Percentiles rank a stretch among this genome's conserved stretches.
Conservation (phyloP, 225 moss, liverwort and hornwort genomes). For the Bryoerythrophyllum caledonicum region DNA sequence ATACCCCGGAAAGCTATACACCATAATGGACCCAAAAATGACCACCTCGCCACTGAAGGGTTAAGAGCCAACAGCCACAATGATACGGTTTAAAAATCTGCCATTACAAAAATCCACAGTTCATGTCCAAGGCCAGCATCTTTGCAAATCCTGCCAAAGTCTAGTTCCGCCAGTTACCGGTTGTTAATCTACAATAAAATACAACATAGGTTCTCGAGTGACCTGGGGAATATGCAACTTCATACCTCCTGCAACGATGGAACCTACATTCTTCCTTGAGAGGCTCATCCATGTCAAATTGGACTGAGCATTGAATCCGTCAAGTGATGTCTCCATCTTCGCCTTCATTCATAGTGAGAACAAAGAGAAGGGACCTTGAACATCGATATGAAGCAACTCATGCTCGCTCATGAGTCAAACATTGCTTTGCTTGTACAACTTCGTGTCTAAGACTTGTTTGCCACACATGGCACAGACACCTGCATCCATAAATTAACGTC, state of each 20-base stretch:
- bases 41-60: too few species aligned
- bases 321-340: constrained; percentile 4
- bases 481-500: constrained; percentile 34
- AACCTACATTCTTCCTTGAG: constrained; percentile 2
- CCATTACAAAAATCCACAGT: neutral
- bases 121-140: neutral
- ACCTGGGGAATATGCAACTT: neutral
- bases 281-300: constrained; percentile 5
- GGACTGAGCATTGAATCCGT: neutral
- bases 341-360: neutral
- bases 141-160: constrained; percentile 10
- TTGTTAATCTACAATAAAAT: constrained; percentile 32
- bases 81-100: neutral
- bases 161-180: neutral
- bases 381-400: constrained; percentile 15
- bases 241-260: constrained; percentile 9
- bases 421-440: constrained; percentile 90
- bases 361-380: neutral
- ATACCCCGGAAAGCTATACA: too few species aligned
- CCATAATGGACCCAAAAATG: too few species aligned
- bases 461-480: constrained; percentile 97
- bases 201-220: constrained; percentile 20
- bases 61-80: neutral
- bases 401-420: constrained; percentile 33
- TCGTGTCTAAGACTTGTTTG: constrained; percentile 88